A percentile compares a stretch with the other conserved stretches of the same genome.
Evolutionary conservation across 768 basidiomycete genomes (phyloP).

Genomic region (Collybiopsis luxurians): DNA sequence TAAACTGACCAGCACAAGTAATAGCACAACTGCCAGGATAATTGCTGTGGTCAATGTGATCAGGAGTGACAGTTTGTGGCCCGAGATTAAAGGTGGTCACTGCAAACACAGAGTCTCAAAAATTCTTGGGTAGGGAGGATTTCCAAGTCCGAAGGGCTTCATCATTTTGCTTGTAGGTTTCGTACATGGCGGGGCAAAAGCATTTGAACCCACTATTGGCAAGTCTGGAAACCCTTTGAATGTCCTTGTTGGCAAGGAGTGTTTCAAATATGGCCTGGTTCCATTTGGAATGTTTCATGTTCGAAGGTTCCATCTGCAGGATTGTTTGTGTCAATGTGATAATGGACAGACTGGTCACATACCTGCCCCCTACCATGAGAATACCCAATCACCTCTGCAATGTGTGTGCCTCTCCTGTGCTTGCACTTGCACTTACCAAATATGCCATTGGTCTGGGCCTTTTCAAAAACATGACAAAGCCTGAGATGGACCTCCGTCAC

Average conservation of each 20-base stretch:
- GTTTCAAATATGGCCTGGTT: background rate
- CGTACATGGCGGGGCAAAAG: background rate
- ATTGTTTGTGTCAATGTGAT: no score
- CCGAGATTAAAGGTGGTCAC: constrained; percentile 1
- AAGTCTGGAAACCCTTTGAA: background rate
- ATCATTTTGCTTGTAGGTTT: background rate
- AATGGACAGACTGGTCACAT: no score
- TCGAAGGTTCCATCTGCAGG: background rate
- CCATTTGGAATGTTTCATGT: background rate
- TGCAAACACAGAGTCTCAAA: background rate
- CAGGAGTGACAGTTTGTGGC: background rate
- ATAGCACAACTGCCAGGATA: background rate
- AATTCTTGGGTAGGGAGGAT: background rate
- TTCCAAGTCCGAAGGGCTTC: background rate
- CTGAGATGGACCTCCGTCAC: background rate
- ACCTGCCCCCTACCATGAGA: constrained; percentile 5
- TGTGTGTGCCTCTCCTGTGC: background rate
- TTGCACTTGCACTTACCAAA: background rate
- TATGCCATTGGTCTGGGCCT: background rate
- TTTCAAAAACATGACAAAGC: background rate
- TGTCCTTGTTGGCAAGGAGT: background rate
- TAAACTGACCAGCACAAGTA: background rate
- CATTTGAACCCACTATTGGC: background rate
- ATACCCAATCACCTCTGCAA: background rate
- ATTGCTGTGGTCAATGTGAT: background rate